Conservation (phyloP, 805 yeast species). For the Metschnikowia kunwiensis region DNA sequence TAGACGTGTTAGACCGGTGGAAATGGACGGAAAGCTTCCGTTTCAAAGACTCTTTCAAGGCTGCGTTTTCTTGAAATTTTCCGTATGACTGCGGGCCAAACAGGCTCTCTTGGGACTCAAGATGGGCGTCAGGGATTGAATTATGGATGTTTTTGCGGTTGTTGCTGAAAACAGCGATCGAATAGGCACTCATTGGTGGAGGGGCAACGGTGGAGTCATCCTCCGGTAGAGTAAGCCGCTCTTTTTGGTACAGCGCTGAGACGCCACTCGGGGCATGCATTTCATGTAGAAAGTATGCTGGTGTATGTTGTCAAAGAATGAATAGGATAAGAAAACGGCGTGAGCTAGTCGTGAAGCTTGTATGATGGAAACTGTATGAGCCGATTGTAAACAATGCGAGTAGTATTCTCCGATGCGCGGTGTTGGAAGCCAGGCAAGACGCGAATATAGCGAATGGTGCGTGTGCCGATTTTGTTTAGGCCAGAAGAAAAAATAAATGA, state of each 20-base stretch:
- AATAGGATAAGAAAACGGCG: no score
- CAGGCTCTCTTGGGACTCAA: background rate
- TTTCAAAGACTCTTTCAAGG: constrained; percentile 20
- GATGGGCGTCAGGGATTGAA: background rate
- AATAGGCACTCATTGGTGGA: constrained; percentile 58
- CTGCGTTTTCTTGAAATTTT: constrained; percentile 16
- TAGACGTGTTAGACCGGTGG: no score
- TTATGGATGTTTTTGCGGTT: no score
- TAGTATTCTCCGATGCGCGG: no score
- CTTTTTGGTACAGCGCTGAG: background rate
- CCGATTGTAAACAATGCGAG: no score
- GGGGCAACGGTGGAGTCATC: constrained; percentile 55
- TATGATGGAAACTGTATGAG: no score
- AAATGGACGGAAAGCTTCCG: constrained; percentile 36
- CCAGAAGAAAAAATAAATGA: no score
- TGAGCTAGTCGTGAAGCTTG: no score
- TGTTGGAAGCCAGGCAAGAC: no score
- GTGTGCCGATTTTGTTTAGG: no score
- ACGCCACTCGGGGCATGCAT: constrained; percentile 13
- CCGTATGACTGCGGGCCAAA: background rate
- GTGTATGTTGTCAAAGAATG: no score
- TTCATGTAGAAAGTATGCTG: constrained; percentile 10
- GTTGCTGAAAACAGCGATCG: constrained; percentile 47
- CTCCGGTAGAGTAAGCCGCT: constrained; percentile 20
- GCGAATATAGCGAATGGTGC: no score